Base-by-base conservation (phyloP, 805 yeast species). In the Isabelozyma rhagii region DNA sequence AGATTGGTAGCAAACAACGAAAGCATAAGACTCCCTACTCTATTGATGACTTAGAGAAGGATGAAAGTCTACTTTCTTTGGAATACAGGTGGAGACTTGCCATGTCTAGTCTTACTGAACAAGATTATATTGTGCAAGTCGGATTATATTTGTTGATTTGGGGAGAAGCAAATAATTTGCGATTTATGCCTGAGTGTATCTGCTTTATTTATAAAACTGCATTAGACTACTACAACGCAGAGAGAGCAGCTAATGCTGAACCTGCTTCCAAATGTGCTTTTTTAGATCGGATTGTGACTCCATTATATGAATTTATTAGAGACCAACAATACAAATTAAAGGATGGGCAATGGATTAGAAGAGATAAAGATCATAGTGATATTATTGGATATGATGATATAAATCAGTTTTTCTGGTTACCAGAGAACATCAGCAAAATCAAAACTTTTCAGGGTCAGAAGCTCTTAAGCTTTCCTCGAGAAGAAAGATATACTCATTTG, bases 161-260 rank as follows among this genome's bases (percentile, higher is more conserved):
- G 92, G 92, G 92, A 36, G 92, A 87, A 63, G 86, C 91, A 5
- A 85, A 84, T 63, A 86, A 83, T 62, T 71, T 79, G 28, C 61
- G 84, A 48, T 79, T 77, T 54, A 66, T 75, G 60, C 83, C 84
- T 1, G 79, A 64, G 41, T 62, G 67, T 57, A 61, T 59, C 5
- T 70, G 75, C 50, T 71, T 68, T 47, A 59, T 71, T 10, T 69
- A 49, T 51, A 64, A 67, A 41, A 55, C 65, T 49, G 61, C 66
- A 3, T 47, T 58, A 6, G 71, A 68, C 40, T 55, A 57, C 41
- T 59, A 49, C 25, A 25, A 62, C 57, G 2, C 60, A 44, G 25
- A 54, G 48, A 40, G 14, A 1, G 18, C 25, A 21, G 25, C 25
- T 4, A 38, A 11, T 0, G 44, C 25, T 5, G 29, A 40, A 1